phyloP scores from a whole-genome alignment of 2,329 filamentous ascomycete genomes.

The Claviceps maximensis region DNA sequence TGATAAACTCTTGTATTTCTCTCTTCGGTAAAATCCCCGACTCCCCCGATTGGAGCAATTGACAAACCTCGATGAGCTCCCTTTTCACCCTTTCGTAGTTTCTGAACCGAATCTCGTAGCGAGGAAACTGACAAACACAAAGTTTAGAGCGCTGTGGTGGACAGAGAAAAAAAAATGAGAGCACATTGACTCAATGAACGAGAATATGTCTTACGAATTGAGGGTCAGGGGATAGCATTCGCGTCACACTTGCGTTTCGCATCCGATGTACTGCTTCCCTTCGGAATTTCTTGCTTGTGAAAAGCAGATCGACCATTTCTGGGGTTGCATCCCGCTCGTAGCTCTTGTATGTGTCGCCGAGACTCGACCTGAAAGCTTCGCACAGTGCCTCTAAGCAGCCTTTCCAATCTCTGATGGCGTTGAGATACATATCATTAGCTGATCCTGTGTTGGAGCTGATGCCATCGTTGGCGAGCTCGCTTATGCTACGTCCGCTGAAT shows the following conservation, averaged over 20 bases:
- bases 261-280: slow-evolving; percentile 30
- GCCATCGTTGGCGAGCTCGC: slow-evolving; percentile 18
- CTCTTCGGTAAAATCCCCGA: slow-evolving; percentile 27
- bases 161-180: background rate
- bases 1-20: slow-evolving; percentile 27
- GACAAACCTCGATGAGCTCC: slow-evolving; percentile 26
- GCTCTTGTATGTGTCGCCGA: slow-evolving; percentile 31
- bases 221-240: slow-evolving; percentile 29
- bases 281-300: slow-evolving; percentile 28
- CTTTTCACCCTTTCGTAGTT: slow-evolving; percentile 32
- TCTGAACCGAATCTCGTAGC: slow-evolving; percentile 34
- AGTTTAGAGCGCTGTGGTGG: background rate
- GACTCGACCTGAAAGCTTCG: slow-evolving; percentile 26
- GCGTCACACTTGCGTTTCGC: slow-evolving; percentile 31
- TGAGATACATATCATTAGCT: slow-evolving; percentile 21
- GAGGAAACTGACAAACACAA: slow-evolving; percentile 20
- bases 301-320: slow-evolving; percentile 29
- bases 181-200: background rate
- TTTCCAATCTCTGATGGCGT: slow-evolving; percentile 32
- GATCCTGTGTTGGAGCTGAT: slow-evolving; percentile 9
- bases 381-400: slow-evolving; percentile 27
- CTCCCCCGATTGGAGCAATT: slow-evolving; percentile 27
- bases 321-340: slow-evolving; percentile 31
- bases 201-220: slow-evolving; percentile 24
- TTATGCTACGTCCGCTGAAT: slow-evolving; percentile 23